Percentiles rank a stretch among this genome's conserved stretches.
Conservation (phyloP, 1,284 basidiomycete species). For the Ustilago curta region DNA sequence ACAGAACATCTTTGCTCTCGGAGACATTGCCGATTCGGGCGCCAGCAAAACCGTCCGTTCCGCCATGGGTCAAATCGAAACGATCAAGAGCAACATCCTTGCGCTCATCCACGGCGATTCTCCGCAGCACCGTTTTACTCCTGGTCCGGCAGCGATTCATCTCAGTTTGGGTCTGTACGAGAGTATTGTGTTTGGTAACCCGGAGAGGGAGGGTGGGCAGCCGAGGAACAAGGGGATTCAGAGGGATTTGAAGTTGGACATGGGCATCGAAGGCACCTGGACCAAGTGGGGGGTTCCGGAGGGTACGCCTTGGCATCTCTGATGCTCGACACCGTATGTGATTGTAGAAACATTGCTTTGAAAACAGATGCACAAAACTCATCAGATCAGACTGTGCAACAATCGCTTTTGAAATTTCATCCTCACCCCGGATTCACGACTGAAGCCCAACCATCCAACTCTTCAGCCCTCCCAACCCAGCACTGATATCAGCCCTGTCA, state of each 20-base stretch:
- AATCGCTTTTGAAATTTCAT: not conserved
- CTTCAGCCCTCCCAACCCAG: constrained; percentile 26
- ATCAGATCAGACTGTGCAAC: not conserved
- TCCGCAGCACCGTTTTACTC: constrained; percentile 9
- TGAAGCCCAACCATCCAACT: constrained; percentile 46
- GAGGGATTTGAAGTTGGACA: constrained; percentile 31
- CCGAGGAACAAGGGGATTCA: constrained; percentile 31
- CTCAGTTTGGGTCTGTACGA: constrained; percentile 41
- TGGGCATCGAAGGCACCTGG: constrained; percentile 34
- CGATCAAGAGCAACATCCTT: constrained; percentile 40
- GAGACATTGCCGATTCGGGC: constrained; percentile 45
- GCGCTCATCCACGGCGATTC: constrained; percentile 14
- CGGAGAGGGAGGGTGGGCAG: not conserved
- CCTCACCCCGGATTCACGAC: not conserved
- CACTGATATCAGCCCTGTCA: constrained; percentile 9
- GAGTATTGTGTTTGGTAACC: constrained; percentile 47
- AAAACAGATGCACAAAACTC: not conserved
- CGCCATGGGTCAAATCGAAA: constrained; percentile 38
- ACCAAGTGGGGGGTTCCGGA: constrained; percentile 28
- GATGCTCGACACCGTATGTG: not conserved
- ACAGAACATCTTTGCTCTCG: constrained; percentile 26
- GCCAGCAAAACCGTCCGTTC: constrained; percentile 47
- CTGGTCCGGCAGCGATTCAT: constrained; percentile 38
- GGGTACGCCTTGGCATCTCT: constrained; percentile 45
- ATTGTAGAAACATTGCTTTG: not conserved